A percentile compares a stretch with the other conserved stretches of the same genome.
Conservation (phyloP, 2,329 filamentous ascomycete species). For the Clonostachys solani region DNA sequence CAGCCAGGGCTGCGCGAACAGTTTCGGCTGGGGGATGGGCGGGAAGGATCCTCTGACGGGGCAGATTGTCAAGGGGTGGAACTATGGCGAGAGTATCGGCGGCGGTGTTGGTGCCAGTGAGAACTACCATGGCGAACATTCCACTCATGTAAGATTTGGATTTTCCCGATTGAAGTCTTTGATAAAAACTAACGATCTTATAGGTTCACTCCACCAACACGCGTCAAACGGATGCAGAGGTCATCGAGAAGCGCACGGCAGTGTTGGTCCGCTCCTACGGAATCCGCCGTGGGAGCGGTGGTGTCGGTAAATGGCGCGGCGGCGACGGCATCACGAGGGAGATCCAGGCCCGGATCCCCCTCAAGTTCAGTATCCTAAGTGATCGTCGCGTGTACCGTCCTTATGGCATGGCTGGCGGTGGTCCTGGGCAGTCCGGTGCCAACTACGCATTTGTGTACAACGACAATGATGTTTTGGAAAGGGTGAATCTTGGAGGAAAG, state of each 20-base stretch:
- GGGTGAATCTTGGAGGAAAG: too few species aligned
- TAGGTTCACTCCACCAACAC: slow-evolving; percentile 24
- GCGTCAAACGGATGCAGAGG: slow-evolving; percentile 21
- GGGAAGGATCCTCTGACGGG: slow-evolving; percentile 11
- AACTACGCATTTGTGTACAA: slow-evolving; percentile 8
- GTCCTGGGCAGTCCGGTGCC: slow-evolving; percentile 13
- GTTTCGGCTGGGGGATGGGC: slow-evolving; percentile 24
- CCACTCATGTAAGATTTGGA: too few species aligned
- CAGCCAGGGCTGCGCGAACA: slow-evolving; percentile 19
- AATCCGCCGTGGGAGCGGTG: slow-evolving; percentile 20
- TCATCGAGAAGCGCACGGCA: slow-evolving; percentile 26
- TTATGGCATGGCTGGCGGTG: slow-evolving; percentile 25
- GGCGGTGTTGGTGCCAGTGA: slow-evolving; percentile 24
- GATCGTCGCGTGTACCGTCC: slow-evolving; percentile 24
- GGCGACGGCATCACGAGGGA: slow-evolving; percentile 27
- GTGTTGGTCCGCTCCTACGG: slow-evolving; percentile 22
- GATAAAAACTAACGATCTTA: slow-evolving; percentile 17
- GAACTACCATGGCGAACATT: too few species aligned
- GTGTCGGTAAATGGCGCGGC: slow-evolving; percentile 18
- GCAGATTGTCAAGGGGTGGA: slow-evolving; percentile 12
- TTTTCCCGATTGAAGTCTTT: slow-evolving; percentile 2
- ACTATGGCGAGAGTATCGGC: slow-evolving; percentile 23
- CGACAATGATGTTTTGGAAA: too few species aligned
- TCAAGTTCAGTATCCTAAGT: slow-evolving; percentile 27
- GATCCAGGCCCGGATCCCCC: slow-evolving; percentile 21